Conservation (phyloP, 768 basidiomycete species). For the Mycena maculata region DNA sequence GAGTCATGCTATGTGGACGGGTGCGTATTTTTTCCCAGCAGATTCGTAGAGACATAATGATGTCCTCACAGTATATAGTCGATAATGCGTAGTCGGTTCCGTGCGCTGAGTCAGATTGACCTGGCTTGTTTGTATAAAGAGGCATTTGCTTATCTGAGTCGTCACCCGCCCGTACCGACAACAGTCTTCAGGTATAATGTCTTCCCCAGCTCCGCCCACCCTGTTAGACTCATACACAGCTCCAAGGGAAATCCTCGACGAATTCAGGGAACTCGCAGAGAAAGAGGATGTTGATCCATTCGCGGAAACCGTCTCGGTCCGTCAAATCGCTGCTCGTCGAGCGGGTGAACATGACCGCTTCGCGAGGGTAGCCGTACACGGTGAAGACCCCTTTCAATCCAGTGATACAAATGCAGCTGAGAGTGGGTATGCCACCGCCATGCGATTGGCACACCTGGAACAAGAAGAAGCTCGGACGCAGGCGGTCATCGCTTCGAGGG, state of each 20-base stretch:
- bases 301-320: constrained; percentile 62
- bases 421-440: constrained; percentile 94
- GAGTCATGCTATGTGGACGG: background rate
- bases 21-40: constrained; percentile 4
- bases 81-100: constrained; percentile 13
- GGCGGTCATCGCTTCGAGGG: constrained; percentile 88
- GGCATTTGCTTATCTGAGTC: background rate
- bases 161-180: background rate
- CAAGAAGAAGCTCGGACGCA: constrained; percentile 89
- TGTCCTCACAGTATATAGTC: background rate
- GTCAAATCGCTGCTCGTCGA: constrained; percentile 88
- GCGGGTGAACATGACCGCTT: constrained; percentile 93
- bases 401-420: constrained; percentile 46
- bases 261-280: constrained; percentile 92
- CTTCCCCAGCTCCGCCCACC: constrained; percentile 69
- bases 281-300: constrained; percentile 87
- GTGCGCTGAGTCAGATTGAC: constrained; percentile 19
- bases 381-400: background rate
- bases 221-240: constrained; percentile 92
- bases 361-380: constrained; percentile 67
- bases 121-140: background rate
- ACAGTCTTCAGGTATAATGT: constrained; percentile 58
- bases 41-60: constrained; percentile 11
- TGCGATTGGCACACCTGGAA: constrained; percentile 90
- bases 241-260: constrained; percentile 92